Evolutionary conservation across 129 eudicot species (phyloP).

Genomic region (Flaveria sonorensis): DNA sequence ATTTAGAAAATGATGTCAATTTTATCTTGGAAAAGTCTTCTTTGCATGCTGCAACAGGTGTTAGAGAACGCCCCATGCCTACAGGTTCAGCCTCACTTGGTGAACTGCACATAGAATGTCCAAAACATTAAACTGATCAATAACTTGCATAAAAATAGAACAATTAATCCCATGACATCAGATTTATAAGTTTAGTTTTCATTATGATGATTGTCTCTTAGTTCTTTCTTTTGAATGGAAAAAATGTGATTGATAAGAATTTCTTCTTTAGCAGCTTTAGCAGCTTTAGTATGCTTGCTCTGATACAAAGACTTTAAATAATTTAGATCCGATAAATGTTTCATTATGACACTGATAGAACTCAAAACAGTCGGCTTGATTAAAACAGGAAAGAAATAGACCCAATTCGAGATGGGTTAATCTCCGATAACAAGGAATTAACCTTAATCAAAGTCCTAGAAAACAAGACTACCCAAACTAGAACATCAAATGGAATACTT

Average conservation of each 20-base stretch:
- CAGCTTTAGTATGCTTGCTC: background rate
- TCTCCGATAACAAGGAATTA: too few species aligned
- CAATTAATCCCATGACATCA: background rate
- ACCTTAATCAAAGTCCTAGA: too few species aligned
- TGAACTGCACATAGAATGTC: slow-evolving; percentile 43
- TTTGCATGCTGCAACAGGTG: slow-evolving; percentile 85
- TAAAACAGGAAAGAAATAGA: too few species aligned
- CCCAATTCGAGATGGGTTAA: too few species aligned
- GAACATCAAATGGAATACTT: too few species aligned
- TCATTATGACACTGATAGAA: background rate
- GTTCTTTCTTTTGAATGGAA: background rate
- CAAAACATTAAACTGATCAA: background rate
- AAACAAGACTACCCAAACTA: too few species aligned
- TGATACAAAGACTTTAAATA: background rate
- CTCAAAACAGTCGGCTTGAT: too few species aligned
- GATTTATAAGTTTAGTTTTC: background rate
- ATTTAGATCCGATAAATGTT: background rate
- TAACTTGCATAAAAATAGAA: slow-evolving; percentile 6
- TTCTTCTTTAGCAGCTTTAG: background rate
- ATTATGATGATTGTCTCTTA: background rate
- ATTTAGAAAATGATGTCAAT: slow-evolving; percentile 79
- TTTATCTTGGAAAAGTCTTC: slow-evolving; percentile 84
- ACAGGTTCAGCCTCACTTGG: slow-evolving; percentile 49
- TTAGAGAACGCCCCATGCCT: slow-evolving; percentile 40
- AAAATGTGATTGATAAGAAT: background rate